Evolutionary conservation across 345 rosid genomes (phyloP).

Genomic region (Murraya paniculata): DNA sequence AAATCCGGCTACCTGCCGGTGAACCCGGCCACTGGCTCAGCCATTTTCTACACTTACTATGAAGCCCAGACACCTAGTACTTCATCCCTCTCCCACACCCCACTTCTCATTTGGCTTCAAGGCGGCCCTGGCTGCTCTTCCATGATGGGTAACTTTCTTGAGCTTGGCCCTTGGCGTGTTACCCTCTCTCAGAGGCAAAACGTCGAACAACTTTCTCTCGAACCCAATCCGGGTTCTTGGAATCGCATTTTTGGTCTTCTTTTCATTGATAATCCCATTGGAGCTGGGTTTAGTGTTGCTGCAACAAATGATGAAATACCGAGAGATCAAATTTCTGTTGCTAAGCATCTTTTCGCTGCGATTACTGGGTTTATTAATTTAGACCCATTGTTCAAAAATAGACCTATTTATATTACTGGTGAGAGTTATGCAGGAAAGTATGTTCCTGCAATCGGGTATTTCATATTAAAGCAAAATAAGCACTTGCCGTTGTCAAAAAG

Average conservation of each 20-base stretch:
- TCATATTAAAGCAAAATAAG: constrained; percentile 49
- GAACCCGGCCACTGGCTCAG: constrained; percentile 43
- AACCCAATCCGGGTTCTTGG: constrained; percentile 70
- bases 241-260: constrained; percentile 73
- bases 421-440: constrained; percentile 89
- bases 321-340: constrained; percentile 48
- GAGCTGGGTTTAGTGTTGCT: constrained; percentile 80
- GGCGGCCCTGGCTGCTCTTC: constrained; percentile 16
- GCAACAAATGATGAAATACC: constrained; percentile 57
- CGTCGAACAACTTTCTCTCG: constrained; percentile 27
- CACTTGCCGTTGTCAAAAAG: constrained; percentile 21
- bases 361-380: constrained; percentile 44
- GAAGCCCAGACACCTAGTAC: constrained; percentile 60
- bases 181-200: constrained; percentile 25
- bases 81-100: constrained; percentile 47
- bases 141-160: constrained; percentile 80
- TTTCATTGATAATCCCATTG: constrained; percentile 81
- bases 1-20: constrained; percentile 80
- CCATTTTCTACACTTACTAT: constrained; percentile 75
- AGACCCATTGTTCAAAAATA: constrained; percentile 38
- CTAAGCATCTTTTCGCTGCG: constrained; percentile 62
- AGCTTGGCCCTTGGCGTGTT: constrained; percentile 83
- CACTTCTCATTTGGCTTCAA: constrained; percentile 69
- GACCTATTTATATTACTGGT: constrained; percentile 66
- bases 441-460: constrained; percentile 74